These are phyloP conservation scores for Kernera saxatilis DNA, from an alignment of 345 rosid genomes.

Conservation along the genomic window DNA sequence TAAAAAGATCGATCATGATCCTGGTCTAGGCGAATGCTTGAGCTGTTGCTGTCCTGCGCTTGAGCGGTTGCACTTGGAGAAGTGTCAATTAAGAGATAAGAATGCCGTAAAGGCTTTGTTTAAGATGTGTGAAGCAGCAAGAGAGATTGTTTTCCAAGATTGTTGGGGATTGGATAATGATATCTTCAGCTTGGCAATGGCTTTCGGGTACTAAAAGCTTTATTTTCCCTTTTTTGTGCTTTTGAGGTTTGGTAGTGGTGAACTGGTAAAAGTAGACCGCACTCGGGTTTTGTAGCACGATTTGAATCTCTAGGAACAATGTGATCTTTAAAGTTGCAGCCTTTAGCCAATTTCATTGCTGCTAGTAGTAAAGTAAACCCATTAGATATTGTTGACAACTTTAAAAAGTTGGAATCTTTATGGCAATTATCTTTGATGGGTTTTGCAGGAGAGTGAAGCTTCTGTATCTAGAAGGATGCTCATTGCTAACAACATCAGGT, in stretches of 20 bases:
- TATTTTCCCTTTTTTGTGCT: background rate
- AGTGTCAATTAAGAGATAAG: slow-evolving; percentile 74
- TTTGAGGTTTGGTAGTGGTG: background rate
- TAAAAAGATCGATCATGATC: slow-evolving; percentile 57
- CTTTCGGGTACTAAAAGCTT: slow-evolving; percentile 52
- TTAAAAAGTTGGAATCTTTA: background rate
- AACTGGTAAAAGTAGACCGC: background rate
- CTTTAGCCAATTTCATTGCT: background rate
- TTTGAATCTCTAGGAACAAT: background rate
- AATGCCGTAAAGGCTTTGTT: slow-evolving; percentile 57
- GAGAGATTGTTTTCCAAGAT: slow-evolving; percentile 68
- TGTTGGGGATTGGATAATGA: slow-evolving; percentile 95
- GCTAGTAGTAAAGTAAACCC: background rate
- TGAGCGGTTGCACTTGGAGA: slow-evolving; percentile 70
- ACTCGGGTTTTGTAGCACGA: background rate
- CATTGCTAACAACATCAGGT: slow-evolving; percentile 66
- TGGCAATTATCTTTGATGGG: background rate
- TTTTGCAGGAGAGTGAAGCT: slow-evolving; percentile 64
- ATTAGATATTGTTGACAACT: background rate
- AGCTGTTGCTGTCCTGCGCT: slow-evolving; percentile 54
- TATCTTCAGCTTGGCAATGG: slow-evolving; percentile 46
- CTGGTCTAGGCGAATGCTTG: slow-evolving; percentile 56
- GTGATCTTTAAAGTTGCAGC: background rate
- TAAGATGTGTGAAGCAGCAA: slow-evolving; percentile 58
- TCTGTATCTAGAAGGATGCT: slow-evolving; percentile 80